A percentile compares a stretch with the other conserved stretches of the same genome.
These are phyloP conservation scores for Leccinum pachyderme DNA, from an alignment of 1,284 basidiomycete species.

Conservation along the genomic window DNA sequence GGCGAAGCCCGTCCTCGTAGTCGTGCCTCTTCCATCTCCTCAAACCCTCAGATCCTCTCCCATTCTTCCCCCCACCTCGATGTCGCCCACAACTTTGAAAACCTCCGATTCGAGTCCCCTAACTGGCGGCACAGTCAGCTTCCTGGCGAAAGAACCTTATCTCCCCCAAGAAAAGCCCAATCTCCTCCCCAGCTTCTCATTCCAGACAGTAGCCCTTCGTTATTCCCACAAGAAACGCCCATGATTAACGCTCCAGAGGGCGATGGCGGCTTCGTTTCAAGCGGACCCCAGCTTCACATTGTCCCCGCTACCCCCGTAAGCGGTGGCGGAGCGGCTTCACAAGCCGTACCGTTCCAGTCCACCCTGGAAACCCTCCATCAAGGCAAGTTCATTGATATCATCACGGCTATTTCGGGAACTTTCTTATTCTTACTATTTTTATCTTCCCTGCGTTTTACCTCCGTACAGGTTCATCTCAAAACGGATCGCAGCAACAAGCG, in stretches of 20 bases:
- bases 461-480: slow-evolving; percentile 33
- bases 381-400: slow-evolving; percentile 42
- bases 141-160: slow-evolving; percentile 42
- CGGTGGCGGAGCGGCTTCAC: slow-evolving; percentile 50
- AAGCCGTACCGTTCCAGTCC: slow-evolving; percentile 49
- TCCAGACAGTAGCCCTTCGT: slow-evolving; percentile 43
- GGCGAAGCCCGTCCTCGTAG: slow-evolving; percentile 47
- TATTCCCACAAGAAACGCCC: slow-evolving; percentile 40
- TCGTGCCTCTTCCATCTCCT: slow-evolving; percentile 66
- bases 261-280: slow-evolving; percentile 45
- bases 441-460: slow-evolving; percentile 22
- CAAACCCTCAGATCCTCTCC: slow-evolving; percentile 39
- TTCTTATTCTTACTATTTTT: slow-evolving; percentile 29
- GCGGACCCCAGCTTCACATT: slow-evolving; percentile 66
- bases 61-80: slow-evolving; percentile 52
- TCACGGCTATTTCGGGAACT: slow-evolving; percentile 34
- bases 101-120: slow-evolving; percentile 62
- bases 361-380: slow-evolving; percentile 46
- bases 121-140: slow-evolving; percentile 51
- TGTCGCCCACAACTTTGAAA: slow-evolving; percentile 56
- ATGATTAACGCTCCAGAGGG: slow-evolving; percentile 68
- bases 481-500: slow-evolving; percentile 31
- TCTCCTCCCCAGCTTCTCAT: slow-evolving; percentile 71
- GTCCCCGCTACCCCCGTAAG: slow-evolving; percentile 79
- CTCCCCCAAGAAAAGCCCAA: slow-evolving; percentile 53